Evolutionary conservation across 2,329 filamentous ascomycete genomes (phyloP).

Genomic region (Pseudocercospora vitis): DNA sequence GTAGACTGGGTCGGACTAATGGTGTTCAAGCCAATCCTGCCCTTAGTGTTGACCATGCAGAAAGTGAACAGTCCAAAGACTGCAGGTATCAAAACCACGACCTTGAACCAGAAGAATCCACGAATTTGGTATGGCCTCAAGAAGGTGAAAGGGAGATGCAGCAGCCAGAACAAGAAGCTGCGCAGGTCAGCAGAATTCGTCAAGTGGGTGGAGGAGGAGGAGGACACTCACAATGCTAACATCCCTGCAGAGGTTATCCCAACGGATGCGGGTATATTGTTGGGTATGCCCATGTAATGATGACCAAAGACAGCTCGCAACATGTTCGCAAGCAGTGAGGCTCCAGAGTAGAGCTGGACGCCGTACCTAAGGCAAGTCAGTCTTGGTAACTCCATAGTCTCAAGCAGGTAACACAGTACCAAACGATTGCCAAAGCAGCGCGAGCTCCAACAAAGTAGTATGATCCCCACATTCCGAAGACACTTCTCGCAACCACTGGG

Average conservation of each 20-base stretch:
- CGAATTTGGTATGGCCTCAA: conserved; percentile 48
- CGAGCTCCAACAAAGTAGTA: conserved; percentile 48
- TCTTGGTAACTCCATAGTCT: background rate
- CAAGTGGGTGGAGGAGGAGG: conserved; percentile 41
- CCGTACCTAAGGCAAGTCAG: background rate
- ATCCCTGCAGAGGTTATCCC: conserved; percentile 39
- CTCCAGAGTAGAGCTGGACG: conserved; percentile 28
- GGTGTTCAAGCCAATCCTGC: conserved; percentile 37
- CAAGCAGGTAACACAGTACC: conserved; percentile 31
- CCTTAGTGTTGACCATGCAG: conserved; percentile 40
- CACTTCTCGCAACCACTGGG: conserved; percentile 38
- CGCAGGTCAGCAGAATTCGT: conserved; percentile 37
- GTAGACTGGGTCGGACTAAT: conserved; percentile 49
- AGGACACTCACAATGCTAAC: conserved; percentile 38
- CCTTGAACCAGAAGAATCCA: conserved; percentile 50
- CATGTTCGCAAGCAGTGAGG: conserved; percentile 31
- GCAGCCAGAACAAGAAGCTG: conserved; percentile 35
- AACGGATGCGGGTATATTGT: conserved; percentile 34
- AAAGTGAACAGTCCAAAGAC: conserved; percentile 40
- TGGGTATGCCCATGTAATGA: conserved; percentile 39
- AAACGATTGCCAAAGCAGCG: conserved; percentile 44
- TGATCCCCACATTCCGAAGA: conserved; percentile 46
- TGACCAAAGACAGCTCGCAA: conserved; percentile 41
- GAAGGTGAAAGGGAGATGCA: conserved; percentile 41
- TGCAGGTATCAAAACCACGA: conserved; percentile 40